Conservation (phyloP, 495 filamentous ascomycete genomes). For the Neurospora cerealis region DNA sequence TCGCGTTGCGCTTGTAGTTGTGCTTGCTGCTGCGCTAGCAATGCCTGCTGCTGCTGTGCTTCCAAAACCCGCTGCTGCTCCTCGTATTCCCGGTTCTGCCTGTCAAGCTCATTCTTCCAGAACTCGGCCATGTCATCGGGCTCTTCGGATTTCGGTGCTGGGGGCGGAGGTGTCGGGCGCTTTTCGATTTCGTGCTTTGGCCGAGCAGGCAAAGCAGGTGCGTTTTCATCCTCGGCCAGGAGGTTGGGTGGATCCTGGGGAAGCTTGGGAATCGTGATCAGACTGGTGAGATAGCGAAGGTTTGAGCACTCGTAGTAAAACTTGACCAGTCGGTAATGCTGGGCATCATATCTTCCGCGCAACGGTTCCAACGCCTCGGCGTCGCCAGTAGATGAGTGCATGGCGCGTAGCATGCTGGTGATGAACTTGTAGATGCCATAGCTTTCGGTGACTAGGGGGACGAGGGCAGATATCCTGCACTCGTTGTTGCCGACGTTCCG, state of each 20-base stretch:
- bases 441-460: conserved; percentile 91
- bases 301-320: conserved; percentile 99
- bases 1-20: conserved; percentile 77
- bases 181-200: conserved; percentile 62
- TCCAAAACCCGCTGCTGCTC: conserved; percentile 83
- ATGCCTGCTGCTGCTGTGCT: conserved; percentile 62
- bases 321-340: conserved; percentile 89
- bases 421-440: conserved; percentile 98
- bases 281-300: conserved; percentile 85
- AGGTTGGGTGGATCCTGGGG: conserved; percentile 90
- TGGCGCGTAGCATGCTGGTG: conserved; percentile 88
- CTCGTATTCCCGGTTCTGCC: conserved; percentile 89
- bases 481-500: conserved; percentile 85
- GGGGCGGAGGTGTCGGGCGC: conserved; percentile 55
- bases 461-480: conserved; percentile 87
- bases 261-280: conserved; percentile 93
- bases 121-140: conserved; percentile 96
- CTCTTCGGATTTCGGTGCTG: conserved; percentile 54
- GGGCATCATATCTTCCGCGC: conserved; percentile 78
- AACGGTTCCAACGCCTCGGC: conserved; percentile 90
- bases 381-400: conserved; percentile 95
- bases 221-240: conserved; percentile 70
- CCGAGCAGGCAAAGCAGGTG: conserved; percentile 72
- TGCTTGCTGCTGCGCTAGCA: conserved; percentile 59
- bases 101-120: conserved; percentile 85